These are phyloP conservation scores for Ilex asprella DNA, from an alignment of 257 asterid genomes.

Conservation along the genomic window DNA sequence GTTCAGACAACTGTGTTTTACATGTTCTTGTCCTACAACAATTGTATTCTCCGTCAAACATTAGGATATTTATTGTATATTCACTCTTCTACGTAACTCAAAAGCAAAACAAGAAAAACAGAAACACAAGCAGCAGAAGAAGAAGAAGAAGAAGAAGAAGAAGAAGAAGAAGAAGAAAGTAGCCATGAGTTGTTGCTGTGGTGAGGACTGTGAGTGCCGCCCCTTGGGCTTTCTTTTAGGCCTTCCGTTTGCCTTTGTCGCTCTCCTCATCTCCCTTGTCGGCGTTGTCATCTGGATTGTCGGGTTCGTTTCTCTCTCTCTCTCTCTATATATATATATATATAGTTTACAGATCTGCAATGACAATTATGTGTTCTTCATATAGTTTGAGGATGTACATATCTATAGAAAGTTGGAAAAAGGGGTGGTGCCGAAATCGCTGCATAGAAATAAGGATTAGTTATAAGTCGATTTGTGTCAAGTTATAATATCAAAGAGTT, in stretches of 20 bases:
- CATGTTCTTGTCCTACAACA: too few relatives aligned
- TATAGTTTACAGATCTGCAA: not conserved
- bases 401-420: not conserved
- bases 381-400: not conserved
- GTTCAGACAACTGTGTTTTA: too few relatives aligned
- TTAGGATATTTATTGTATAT: too few relatives aligned
- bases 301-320: slow-evolving; percentile 11
- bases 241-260: slow-evolving; percentile 24
- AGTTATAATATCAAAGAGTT: too few relatives aligned
- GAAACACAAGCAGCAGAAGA: not conserved
- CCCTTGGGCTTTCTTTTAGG: slow-evolving; percentile 26
- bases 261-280: slow-evolving; percentile 24
- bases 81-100: too few relatives aligned
- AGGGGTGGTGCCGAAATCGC: too few relatives aligned
- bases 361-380: too few relatives aligned
- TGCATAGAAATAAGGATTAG: too few relatives aligned
- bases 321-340: slow-evolving; percentile 3
- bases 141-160: not conserved
- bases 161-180: not conserved
- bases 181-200: slow-evolving; percentile 22
- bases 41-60: too few relatives aligned
- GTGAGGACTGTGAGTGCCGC: slow-evolving; percentile 17
- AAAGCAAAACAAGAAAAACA: too few relatives aligned
- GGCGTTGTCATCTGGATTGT: slow-evolving; percentile 26
- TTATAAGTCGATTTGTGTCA: too few relatives aligned